Evolutionary conservation across 129 eudicot genomes (phyloP).

Genomic region (Flaveria brownii): DNA sequence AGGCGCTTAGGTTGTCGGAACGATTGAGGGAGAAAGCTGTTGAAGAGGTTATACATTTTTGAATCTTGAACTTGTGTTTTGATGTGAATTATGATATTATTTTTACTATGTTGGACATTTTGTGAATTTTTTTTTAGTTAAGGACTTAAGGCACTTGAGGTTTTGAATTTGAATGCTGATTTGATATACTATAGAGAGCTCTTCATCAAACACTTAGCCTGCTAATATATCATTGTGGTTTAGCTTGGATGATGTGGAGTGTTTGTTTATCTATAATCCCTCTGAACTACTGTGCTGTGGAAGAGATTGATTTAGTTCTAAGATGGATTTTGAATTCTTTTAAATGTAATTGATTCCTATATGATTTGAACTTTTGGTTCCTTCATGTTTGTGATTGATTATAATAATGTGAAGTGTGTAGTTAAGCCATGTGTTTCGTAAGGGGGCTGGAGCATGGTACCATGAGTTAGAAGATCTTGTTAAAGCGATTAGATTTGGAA

Average conservation of each 20-base stretch:
- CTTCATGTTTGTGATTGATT: conserved; percentile 14
- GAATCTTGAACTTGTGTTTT: background rate
- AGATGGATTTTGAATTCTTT: conserved; percentile 1
- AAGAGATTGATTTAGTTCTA: too few species aligned
- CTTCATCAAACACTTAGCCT: background rate
- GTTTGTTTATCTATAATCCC: background rate
- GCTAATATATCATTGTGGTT: too few species aligned
- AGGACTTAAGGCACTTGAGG: background rate
- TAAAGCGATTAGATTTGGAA: background rate
- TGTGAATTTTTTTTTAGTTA: background rate
- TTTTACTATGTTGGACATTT: too few species aligned
- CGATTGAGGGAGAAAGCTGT: conserved; percentile 88
- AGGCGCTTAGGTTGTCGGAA: conserved; percentile 70
- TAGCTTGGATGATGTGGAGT: background rate
- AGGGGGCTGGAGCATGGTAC: background rate
- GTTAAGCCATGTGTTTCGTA: conserved; percentile 1
- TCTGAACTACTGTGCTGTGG: background rate
- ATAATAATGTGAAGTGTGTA: conserved; percentile 24
- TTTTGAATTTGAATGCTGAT: conserved; percentile 19
- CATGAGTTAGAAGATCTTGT: background rate
- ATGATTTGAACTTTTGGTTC: conserved; percentile 1
- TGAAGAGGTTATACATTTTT: conserved; percentile 66
- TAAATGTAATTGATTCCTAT: background rate
- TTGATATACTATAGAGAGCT: conserved; percentile 22
- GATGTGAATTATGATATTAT: background rate